Evolutionary conservation across 2,329 filamentous ascomycete genomes (phyloP).

Genomic region (Aspergillus udagawae): DNA sequence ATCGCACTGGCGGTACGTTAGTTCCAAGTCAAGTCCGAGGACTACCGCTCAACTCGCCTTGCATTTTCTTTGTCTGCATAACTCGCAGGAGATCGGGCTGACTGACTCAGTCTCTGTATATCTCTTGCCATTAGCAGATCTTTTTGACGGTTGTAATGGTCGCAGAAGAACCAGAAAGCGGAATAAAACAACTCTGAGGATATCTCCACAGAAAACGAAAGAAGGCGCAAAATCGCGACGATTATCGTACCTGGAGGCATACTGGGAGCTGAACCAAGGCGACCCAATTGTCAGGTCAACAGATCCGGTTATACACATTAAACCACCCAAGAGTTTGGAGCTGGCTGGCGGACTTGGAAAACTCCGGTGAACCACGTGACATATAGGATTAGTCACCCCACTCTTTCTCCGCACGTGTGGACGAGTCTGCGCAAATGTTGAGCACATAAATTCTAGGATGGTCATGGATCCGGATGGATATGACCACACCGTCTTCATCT

Average conservation of each 20-base stretch:
- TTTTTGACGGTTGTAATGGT: background rate
- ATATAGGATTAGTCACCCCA: background rate
- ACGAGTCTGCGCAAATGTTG: background rate
- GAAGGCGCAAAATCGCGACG: background rate
- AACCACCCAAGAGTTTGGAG: background rate
- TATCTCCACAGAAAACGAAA: background rate
- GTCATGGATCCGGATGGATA: background rate
- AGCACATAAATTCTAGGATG: background rate
- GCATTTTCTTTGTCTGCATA: constrained; percentile 19
- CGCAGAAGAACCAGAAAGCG: no score
- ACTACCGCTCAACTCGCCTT: constrained; percentile 4
- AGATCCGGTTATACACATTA: background rate
- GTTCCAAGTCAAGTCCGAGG: background rate
- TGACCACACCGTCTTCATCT: background rate
- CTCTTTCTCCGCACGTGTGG: no score
- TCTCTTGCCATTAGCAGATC: background rate
- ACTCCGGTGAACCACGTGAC: background rate
- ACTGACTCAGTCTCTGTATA: background rate
- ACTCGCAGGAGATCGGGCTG: constrained; percentile 12
- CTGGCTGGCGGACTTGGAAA: background rate
- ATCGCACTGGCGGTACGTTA: constrained; percentile 11
- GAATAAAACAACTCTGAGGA: no score
- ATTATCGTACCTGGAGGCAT: background rate
- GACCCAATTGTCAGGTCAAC: background rate
- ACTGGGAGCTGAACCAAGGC: background rate